Evolutionary conservation across 108 stramenopile genomes (phyloP), one percentile per base, ranked within the genome.

Genomic region (Cyclotella choctawhatcheeana): DNA sequence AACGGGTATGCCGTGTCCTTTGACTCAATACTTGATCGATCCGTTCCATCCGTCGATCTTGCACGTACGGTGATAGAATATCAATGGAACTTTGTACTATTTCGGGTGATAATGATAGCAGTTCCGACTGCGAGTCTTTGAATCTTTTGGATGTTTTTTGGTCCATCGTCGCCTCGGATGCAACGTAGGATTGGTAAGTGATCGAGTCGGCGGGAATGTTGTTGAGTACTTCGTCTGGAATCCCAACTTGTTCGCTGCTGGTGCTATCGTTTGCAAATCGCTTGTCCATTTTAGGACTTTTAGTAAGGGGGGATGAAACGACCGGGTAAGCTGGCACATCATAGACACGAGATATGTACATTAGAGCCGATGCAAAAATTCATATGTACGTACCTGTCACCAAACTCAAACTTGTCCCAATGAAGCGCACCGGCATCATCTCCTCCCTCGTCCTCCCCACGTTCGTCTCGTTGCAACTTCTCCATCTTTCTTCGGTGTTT

Each of bases 1-100:
- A 91, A 50, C 77, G 62, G 0, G 79, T 71, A 33, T 89, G 84
- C 62, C 61, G 54, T 0, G 93, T 94, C 22, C 93, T 67, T 61
- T 87, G 68, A 18, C 29, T 17, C 73, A 91, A 60, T 1, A 94
- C 83, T 17, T 71, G 37, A 24, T 84, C 66, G 29, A 94, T 87
- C 6, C 93, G 86, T 59, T 88, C 69, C 64, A 80, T 32, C 33
- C 93, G 84, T 43, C 83, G 73, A 0, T 64, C 54, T 33, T 74
- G 61, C 24, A 94, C 55, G 76, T 77, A 91, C 5, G 89, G 90
- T 21, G 51, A 31, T 21, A 82, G 72, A 33, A 82, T 63, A 32
- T 55, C 65, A 16, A 78, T 74, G 77, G 70, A 44, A 50, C 31
- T 44, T 63, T 70, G 52, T 0, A 82, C 66, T 20, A 62, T 7